Evolutionary conservation across 208 protist species (phyloP).

Genomic region (Herpetomonas tarakana): DNA sequence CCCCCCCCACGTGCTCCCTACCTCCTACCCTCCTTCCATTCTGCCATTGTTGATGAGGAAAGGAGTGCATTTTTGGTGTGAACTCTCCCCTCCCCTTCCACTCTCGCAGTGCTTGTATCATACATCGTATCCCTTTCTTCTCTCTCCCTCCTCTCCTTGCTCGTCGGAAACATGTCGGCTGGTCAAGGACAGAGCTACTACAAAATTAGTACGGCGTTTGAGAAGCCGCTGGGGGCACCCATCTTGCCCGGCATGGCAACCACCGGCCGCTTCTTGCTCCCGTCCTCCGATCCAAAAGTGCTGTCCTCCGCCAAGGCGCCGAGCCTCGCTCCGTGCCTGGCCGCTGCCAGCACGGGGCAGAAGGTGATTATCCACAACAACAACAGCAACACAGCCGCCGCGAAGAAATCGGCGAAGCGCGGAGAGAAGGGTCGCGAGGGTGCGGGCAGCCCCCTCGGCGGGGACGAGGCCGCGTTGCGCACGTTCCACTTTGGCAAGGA

Average conservation of each 20-base stretch:
- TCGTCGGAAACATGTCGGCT: slow-evolving; percentile 10
- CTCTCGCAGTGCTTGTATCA: too few relatives aligned
- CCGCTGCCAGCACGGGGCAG: slow-evolving; percentile 67
- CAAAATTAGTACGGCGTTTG: slow-evolving; percentile 59
- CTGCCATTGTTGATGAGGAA: not conserved
- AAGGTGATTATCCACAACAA: slow-evolving; percentile 88
- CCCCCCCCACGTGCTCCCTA: too few relatives aligned
- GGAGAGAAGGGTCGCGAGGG: slow-evolving; percentile 20
- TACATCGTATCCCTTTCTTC: slow-evolving; percentile 19
- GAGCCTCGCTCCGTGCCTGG: slow-evolving; percentile 41
- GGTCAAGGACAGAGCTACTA: slow-evolving; percentile 29
- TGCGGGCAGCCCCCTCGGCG: slow-evolving; percentile 3
- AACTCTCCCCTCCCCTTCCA: too few relatives aligned
- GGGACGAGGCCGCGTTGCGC: slow-evolving; percentile 37
- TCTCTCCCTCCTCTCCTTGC: not conserved
- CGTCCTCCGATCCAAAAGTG: slow-evolving; percentile 6
- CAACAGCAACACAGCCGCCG: slow-evolving; percentile 34
- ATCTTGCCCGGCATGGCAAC: slow-evolving; percentile 52
- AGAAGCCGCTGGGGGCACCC: slow-evolving; percentile 46
- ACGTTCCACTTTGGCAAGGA: slow-evolving; percentile 88
- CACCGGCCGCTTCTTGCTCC: slow-evolving; percentile 63
- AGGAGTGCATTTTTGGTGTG: too few relatives aligned
- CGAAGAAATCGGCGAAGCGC: slow-evolving; percentile 33
- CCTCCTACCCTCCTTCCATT: not conserved
- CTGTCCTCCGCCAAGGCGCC: slow-evolving; percentile 21